Evolutionary conservation across 2,329 filamentous ascomycete species (phyloP).

Genomic region (Hymenoscyphus fructigenus): DNA sequence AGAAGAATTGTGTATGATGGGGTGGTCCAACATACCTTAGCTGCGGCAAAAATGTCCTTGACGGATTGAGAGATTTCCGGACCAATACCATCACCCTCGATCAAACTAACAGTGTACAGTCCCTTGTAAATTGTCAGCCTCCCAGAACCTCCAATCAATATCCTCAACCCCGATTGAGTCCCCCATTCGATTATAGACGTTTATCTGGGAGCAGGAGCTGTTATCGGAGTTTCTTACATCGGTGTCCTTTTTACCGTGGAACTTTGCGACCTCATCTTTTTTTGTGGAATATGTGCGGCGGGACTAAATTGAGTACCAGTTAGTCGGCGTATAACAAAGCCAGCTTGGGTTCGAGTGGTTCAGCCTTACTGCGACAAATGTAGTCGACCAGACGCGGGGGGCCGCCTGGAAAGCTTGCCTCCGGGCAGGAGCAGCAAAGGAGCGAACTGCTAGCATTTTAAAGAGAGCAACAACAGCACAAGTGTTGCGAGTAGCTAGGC

Average conservation of each 20-base stretch:
- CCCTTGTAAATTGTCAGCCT: conserved; percentile 57
- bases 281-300: conserved; percentile 47
- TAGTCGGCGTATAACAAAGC: conserved; percentile 16
- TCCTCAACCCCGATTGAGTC: conserved; percentile 29
- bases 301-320: conserved; percentile 21
- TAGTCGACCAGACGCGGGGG: conserved; percentile 52
- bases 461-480: conserved; percentile 29
- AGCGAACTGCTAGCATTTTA: conserved; percentile 82
- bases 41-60: conserved; percentile 97
- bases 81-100: conserved; percentile 98
- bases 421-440: conserved; percentile 72
- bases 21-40: conserved; percentile 63
- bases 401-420: conserved; percentile 75
- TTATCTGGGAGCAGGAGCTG: conserved; percentile 37
- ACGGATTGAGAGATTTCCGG: conserved; percentile 97
- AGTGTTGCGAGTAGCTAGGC: conserved; percentile 14
- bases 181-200: conserved; percentile 15
- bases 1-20: conserved; percentile 20
- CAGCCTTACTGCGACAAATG: conserved; percentile 56
- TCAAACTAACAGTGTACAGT: conserved; percentile 93
- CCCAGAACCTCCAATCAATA: neutral
- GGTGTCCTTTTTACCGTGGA: conserved; percentile 84
- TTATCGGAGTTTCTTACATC: conserved; percentile 62
- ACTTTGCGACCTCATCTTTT: conserved; percentile 80
- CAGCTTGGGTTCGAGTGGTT: conserved; percentile 15